Base-by-base conservation (phyloP, 805 yeast genomes). In the Jamesozyma piceae region DNA sequence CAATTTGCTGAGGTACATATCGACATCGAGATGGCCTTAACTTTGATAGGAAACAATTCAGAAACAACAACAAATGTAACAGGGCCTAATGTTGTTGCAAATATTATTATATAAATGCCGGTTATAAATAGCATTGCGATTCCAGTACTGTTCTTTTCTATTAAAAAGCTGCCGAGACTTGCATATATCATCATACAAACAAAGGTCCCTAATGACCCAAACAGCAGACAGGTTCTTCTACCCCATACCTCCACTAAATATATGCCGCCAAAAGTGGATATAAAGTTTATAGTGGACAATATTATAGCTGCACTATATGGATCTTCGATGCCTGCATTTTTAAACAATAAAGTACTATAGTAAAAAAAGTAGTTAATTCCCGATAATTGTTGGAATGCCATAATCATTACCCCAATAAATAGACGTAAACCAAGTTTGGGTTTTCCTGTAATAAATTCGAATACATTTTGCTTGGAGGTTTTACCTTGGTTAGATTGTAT, bases 31-130 rank as follows among this genome's bases (percentile, higher is more conserved):
- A 58, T 53, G 39, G 75, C 74, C 62, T 78, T 75, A 50, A 79
- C 76, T 65, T 80, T 74, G 49, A 77, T 68, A 47, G 86, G 86
- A 62, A 76, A 81, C 35, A 79, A 65, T 61, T 81, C 89, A 36
- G 84, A 74, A 20, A 79, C 76, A 47, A 80, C 71, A 38, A 78
- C 78, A 65, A 72, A 80, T 30, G 77, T 75, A 48, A 78, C 76
- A 44, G 87, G 85, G 33, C 85, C 88, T 80, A 85, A 77, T n/a
- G 87, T 77, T 21, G 77, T 70, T 3, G 89, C 88, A 57, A 81
- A 81, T 60, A 70, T 77, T 63, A 77, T 67, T 44, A 81, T 75
- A 65, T 71, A 81, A 41, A 79, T 56, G 65, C 84, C 78, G 5
- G 86, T 71, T 42, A 80, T 68, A 53, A 72, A 72, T 55, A 81